Base-by-base conservation (phyloP, 768 basidiomycete species). In the Termitomyces sp. region DNA sequence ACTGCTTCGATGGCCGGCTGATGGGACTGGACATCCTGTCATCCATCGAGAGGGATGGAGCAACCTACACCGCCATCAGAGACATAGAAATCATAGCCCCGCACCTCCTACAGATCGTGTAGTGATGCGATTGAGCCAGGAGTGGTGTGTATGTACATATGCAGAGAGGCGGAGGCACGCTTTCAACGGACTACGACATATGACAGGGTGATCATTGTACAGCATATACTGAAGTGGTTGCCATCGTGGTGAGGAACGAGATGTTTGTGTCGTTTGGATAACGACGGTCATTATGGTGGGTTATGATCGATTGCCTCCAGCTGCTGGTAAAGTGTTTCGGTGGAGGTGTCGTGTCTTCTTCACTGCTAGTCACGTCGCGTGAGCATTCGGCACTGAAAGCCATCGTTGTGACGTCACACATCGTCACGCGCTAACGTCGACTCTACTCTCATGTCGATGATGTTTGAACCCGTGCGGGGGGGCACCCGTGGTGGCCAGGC, bases 401-500 rank as follows among this genome's bases (percentile, higher is more conserved):
- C 34, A 15, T 13, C 13, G 12, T 0, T 4, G 12, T 15, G 16
- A 28, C 26, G 39, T 53, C 51, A 53, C 39, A 20, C 28, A 20
- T 6, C 5, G 47, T 50, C 20, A 50, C 20, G 24, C 1, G 6
- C 28, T 22, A 45, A 16, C n/a, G n/a, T 34, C 12, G 5, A 15
- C 16, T 5, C 41, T 22, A n/a, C n/a, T n/a, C n/a, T n/a, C n/a
- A n/a, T n/a, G 20, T 65, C 54, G 34, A 89, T 92, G 34, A 89
- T 92, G 90, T 92, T 90, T 63, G 90, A 92, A 69, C 91, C 91
- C 10, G 83, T 90, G 39, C 82, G 92, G 53, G 92, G 90, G 45
- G 92, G 92, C n/a, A 94, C 91, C 22, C 84, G 92, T 57, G 92
- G 92, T n/a, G 92, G 92, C 2, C 89, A 91, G 64, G 92, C 86